A percentile compares a stretch with the other conserved stretches of the same genome.
These are phyloP conservation scores for Calvatia gigantea DNA, from an alignment of 768 basidiomycete species.

Conservation along the genomic window DNA sequence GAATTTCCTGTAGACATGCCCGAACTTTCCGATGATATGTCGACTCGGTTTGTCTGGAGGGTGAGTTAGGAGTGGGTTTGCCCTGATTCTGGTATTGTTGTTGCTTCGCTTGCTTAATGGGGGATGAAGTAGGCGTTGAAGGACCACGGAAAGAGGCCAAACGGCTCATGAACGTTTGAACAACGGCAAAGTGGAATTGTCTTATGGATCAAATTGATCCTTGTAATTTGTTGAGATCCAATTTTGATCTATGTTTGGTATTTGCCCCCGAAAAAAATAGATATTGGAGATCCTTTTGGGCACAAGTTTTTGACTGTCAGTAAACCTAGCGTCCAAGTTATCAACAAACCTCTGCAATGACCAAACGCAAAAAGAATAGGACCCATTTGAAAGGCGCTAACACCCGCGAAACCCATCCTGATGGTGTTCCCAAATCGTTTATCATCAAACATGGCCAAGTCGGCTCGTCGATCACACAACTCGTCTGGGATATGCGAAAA, in stretches of 20 bases:
- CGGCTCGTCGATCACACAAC: slow-evolving; percentile 79
- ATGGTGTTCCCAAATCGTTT: slow-evolving; percentile 79
- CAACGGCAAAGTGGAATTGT: neutral
- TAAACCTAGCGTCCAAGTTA: neutral
- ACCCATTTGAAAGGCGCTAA: slow-evolving; percentile 71
- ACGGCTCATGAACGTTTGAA: slow-evolving; percentile 33
- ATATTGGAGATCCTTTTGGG: neutral
- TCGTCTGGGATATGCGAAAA: slow-evolving; percentile 90
- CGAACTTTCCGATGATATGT: slow-evolving; percentile 81
- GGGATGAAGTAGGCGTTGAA: slow-evolving; percentile 69
- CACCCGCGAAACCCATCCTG: slow-evolving; percentile 27
- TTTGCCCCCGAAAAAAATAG: slow-evolving; percentile 1
- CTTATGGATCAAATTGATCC: neutral
- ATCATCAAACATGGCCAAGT: slow-evolving; percentile 96
- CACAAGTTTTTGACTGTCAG: slow-evolving; percentile 11
- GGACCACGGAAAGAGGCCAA: slow-evolving; percentile 79
- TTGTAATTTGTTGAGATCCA: neutral
- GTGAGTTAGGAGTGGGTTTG: slow-evolving; percentile 29
- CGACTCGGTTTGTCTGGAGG: slow-evolving; percentile 59
- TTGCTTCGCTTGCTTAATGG: slow-evolving; percentile 41
- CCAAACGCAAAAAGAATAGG: slow-evolving; percentile 70
- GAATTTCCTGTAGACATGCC: slow-evolving; percentile 64
- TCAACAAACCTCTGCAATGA: slow-evolving; percentile 42
- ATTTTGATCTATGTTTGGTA: neutral
- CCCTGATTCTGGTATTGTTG: slow-evolving; percentile 25